Conservation (phyloP, 805 yeast species). For the Torulaspora franciscae region DNA sequence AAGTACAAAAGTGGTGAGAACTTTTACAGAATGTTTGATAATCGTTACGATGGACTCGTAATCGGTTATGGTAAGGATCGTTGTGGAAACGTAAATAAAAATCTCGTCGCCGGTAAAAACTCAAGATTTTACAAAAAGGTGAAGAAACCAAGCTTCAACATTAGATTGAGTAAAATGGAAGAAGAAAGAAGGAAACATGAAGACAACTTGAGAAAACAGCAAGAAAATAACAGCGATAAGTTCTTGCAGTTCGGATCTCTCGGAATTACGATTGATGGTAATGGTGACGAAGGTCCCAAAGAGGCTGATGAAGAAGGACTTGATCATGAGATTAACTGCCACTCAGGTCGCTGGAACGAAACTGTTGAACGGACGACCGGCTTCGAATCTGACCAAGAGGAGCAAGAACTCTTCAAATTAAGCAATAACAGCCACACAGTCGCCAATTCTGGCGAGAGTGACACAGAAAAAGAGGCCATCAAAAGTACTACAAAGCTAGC, state of each 20-base stretch:
- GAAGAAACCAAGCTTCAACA: conserved; percentile 31
- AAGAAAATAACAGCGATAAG: conserved; percentile 12
- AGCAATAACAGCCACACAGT: conserved; percentile 10
- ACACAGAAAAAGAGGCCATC: neutral
- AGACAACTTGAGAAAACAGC: conserved; percentile 12
- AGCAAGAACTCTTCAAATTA: conserved; percentile 14
- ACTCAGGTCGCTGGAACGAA: neutral
- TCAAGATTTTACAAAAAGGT: conserved; percentile 41
- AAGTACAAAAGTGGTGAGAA: conserved; percentile 31
- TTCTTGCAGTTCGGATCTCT: conserved; percentile 15
- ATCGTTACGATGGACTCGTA: conserved; percentile 49
- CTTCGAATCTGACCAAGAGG: conserved; percentile 16
- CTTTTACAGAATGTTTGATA: conserved; percentile 39
- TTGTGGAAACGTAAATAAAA: conserved; percentile 55
- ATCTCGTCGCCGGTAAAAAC: conserved; percentile 46
- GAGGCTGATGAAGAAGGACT: neutral
- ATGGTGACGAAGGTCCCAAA: conserved; percentile 1
- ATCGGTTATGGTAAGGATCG: conserved; percentile 73
- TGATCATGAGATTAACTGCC: neutral
- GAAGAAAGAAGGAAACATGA: conserved; percentile 30
- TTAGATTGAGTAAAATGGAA: conserved; percentile 29
- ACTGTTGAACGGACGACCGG: conserved; percentile 9
- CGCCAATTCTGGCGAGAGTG: conserved; percentile 11
- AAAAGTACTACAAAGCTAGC: neutral
- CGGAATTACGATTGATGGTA: conserved; percentile 18